Conservation (phyloP, 345 rosid genomes). For the Brassica napus region DNA sequence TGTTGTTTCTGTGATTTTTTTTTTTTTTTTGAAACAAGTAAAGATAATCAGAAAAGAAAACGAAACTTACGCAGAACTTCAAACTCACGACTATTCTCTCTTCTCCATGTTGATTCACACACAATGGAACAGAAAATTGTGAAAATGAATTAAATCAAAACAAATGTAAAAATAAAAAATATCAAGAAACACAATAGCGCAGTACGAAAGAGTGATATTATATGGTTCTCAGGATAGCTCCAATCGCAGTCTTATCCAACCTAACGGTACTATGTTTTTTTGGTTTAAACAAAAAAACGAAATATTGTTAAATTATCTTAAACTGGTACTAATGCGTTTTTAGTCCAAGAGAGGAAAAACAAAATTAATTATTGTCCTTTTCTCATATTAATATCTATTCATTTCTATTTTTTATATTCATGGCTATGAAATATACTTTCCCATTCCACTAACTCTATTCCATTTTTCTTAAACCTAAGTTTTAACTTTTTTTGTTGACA, state of each 20-base stretch:
- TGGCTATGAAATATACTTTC: neutral
- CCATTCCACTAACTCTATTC: neutral
- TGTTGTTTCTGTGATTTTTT: neutral
- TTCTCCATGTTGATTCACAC: slow-evolving; percentile 22
- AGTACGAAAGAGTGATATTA: neutral
- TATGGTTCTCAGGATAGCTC: slow-evolving; percentile 29
- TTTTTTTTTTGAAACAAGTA: neutral
- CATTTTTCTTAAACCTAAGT: neutral
- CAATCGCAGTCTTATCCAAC: slow-evolving; percentile 32
- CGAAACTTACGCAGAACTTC: slow-evolving; percentile 2
- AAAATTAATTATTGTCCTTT: neutral
- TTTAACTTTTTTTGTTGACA: neutral
- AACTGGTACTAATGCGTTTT: neutral
- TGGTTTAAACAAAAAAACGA: neutral
- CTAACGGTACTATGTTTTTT: slow-evolving; percentile 10
- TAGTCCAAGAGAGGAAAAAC: neutral
- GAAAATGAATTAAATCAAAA: slow-evolving; percentile 11
- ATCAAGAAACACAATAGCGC: neutral
- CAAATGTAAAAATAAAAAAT: neutral
- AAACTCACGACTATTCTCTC: slow-evolving; percentile 15
- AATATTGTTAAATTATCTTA: neutral
- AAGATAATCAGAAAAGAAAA: neutral
- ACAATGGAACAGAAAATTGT: neutral
- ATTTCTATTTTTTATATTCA: neutral
- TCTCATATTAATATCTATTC: neutral